A percentile compares a stretch with the other conserved stretches of the same genome.
Evolutionary conservation across 2,329 filamentous ascomycete genomes (phyloP).

Genomic region (Stachybotrys chartarum): DNA sequence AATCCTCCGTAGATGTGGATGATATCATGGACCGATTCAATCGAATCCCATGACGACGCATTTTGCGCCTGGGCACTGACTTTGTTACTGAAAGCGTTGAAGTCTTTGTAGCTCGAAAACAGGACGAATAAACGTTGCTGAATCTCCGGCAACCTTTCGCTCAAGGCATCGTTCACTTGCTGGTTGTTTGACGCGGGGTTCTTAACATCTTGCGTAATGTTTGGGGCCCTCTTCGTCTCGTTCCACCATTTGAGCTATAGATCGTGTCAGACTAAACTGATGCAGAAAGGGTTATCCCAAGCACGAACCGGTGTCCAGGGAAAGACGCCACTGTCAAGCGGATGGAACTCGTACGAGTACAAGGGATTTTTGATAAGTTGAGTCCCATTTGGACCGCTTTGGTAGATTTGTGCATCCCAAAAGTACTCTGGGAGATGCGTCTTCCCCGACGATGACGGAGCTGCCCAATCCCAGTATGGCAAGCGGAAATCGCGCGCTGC

Average conservation of each 20-base stretch:
- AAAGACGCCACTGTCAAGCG: constrained; percentile 51
- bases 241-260: constrained; percentile 50
- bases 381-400: constrained; percentile 48
- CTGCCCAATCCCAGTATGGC: constrained; percentile 55
- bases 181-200: constrained; percentile 49
- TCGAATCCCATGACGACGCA: constrained; percentile 50
- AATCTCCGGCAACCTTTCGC: constrained; percentile 42
- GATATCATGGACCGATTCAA: constrained; percentile 58
- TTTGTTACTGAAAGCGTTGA: constrained; percentile 63
- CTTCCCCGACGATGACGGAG: constrained; percentile 37
- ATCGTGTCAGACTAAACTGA: constrained; percentile 3
- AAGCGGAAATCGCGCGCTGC: constrained; percentile 46
- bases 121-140: constrained; percentile 61
- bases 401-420: constrained; percentile 41
- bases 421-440: constrained; percentile 37
- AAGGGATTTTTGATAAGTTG: constrained; percentile 56
- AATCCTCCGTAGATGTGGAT: constrained; percentile 53
- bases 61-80: constrained; percentile 46
- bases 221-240: constrained; percentile 52
- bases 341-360: constrained; percentile 53
- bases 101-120: constrained; percentile 60
- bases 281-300: background rate
- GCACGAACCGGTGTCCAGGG: constrained; percentile 50
- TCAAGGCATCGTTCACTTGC: constrained; percentile 38
- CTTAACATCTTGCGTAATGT: constrained; percentile 17